Conservation (phyloP, 495 filamentous ascomycete species). For the Arthonia radiata region DNA sequence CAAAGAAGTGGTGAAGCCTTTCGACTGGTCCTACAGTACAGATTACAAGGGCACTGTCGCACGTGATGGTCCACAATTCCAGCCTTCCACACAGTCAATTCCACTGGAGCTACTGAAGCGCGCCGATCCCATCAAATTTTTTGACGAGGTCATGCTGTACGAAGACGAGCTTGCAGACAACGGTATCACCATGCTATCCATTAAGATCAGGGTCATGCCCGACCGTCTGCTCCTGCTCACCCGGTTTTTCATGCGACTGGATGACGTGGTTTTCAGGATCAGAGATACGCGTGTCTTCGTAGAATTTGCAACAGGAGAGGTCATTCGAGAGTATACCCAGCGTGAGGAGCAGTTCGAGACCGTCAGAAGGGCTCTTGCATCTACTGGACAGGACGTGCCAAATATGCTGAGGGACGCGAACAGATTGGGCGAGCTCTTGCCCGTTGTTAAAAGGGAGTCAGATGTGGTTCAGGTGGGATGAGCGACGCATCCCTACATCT, state of each 20-base stretch:
- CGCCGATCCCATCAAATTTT: conserved; percentile 81
- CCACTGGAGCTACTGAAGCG: conserved; percentile 62
- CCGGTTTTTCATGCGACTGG: conserved; percentile 82
- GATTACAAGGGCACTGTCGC: conserved; percentile 46
- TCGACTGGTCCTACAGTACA: conserved; percentile 93
- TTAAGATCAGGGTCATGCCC: conserved; percentile 83
- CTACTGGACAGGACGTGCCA: conserved; percentile 48
- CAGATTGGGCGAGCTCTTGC: conserved; percentile 43
- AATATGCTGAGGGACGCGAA: conserved; percentile 67
- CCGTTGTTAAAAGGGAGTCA: conserved; percentile 43
- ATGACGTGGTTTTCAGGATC: conserved; percentile 65
- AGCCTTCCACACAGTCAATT: conserved; percentile 32
- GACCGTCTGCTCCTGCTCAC: conserved; percentile 57
- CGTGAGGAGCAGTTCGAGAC: conserved; percentile 57
- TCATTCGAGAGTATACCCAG: conserved; percentile 71
- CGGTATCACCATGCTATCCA: conserved; percentile 64
- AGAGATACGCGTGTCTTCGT: conserved; percentile 81
- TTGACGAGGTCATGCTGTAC: conserved; percentile 83
- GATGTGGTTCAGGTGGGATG: no score
- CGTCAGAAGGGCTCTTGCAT: conserved; percentile 46
- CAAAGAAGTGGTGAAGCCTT: conserved; percentile 79
- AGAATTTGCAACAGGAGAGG: conserved; percentile 58
- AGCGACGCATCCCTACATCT: no score
- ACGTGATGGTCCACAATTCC: conserved; percentile 17
- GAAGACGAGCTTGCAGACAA: conserved; percentile 97